Evolutionary conservation across 2,329 filamentous ascomycete genomes (phyloP).

Genomic region (Fusarium guadeloupense): DNA sequence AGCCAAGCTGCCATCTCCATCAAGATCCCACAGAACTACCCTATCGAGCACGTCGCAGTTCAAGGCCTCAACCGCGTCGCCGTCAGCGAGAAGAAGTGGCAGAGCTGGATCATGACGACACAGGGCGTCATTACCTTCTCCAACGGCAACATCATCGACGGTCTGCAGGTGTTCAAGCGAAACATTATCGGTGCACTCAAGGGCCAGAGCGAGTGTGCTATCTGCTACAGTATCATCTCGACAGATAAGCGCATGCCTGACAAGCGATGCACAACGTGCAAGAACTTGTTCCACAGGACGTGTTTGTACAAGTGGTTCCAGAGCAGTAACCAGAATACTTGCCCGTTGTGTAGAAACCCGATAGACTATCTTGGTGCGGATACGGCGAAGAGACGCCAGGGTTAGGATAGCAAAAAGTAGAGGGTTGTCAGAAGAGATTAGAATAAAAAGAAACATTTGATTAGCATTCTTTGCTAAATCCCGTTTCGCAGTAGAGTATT

Average conservation of each 20-base stretch:
- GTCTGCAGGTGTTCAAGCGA: slow-evolving; percentile 82
- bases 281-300: slow-evolving; percentile 88
- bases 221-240: slow-evolving; percentile 95
- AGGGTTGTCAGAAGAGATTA: not conserved
- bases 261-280: slow-evolving; percentile 91
- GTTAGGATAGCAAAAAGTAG: not conserved
- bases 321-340: slow-evolving; percentile 89
- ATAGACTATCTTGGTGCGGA: slow-evolving; percentile 69
- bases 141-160: slow-evolving; percentile 88
- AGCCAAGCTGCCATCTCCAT: slow-evolving; percentile 85
- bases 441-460: slow-evolving; percentile 15
- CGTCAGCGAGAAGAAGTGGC: slow-evolving; percentile 91
- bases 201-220: slow-evolving; percentile 93
- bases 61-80: slow-evolving; percentile 83
- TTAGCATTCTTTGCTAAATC: not conserved
- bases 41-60: slow-evolving; percentile 81
- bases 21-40: slow-evolving; percentile 81
- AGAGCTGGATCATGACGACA: slow-evolving; percentile 86
- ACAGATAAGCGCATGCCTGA: slow-evolving; percentile 89
- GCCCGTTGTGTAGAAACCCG: slow-evolving; percentile 89
- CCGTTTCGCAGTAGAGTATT: not conserved
- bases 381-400: slow-evolving; percentile 50
- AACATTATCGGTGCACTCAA: slow-evolving; percentile 90
- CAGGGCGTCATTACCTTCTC: slow-evolving; percentile 95
- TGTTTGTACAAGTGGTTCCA: slow-evolving; percentile 98